Base-by-base conservation (phyloP, 805 yeast species). In the Zygotorulaspora danielsina region DNA sequence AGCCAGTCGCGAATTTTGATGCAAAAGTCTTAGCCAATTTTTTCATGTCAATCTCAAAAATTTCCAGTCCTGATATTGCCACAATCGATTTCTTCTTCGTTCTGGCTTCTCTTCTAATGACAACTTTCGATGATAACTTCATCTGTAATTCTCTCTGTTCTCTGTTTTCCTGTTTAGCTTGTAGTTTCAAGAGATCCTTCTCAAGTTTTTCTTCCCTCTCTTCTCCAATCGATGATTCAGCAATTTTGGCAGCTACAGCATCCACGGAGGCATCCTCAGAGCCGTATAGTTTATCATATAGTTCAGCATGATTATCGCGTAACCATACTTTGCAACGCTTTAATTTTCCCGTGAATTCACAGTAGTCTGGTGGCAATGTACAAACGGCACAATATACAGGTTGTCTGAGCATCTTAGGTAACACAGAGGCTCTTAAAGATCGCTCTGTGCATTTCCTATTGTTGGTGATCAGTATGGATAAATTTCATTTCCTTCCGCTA, bases 1-100 rank as follows among this genome's bases (percentile, higher is more conserved):
- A 90, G 36, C 97, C 97, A 6, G 97, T 89, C 10, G 97, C 97
- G 59, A 90, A 89, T 63, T 84, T 87, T 24, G 93, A 81, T 0
- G 97, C 93, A 64, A 90, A 89, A 0, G 88, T 80, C 71, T 90
- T 90, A 32, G 96, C 84, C 49, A 87, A 71, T 59, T 88, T 89
- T 69, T 89, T 89, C 77, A 85, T 75, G 59, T 89, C 96, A 45
- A 87, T 75, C 45, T 81, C 90, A 59, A 87, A 82, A 26, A 88
- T 85, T 59, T 90, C 97, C 47, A 89, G 71, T 11, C 96, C 96
- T 13, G 84, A 73, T 36, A 89, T 81, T 16, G 95, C 84, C 38
- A 88, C 81, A 40, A 88, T 84, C 57, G 82, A 86, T 63, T 89
- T 89, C 54, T 94, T 75, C 66, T 85, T 85, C 21, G 94, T 84